Conservation (phyloP, 2,329 filamentous ascomycete species). For the Ciborinia camelliae region DNA sequence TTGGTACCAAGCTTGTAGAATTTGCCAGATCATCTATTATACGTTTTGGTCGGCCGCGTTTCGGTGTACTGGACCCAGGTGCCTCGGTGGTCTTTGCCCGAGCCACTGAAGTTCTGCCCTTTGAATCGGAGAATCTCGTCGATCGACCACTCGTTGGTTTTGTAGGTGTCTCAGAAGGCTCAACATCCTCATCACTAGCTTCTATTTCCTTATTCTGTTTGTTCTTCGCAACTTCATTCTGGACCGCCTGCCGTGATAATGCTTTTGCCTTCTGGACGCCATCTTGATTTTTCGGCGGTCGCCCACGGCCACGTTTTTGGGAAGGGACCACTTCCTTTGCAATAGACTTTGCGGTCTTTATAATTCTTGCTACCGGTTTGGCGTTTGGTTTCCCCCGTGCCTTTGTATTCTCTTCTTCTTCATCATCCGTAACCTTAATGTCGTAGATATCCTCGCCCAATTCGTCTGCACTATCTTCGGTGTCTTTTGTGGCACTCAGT, state of each 20-base stretch:
- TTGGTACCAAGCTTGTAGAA: slow-evolving; percentile 37
- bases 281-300: slow-evolving; percentile 17
- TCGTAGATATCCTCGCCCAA: slow-evolving; percentile 19
- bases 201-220: background rate
- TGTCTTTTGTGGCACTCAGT: slow-evolving; percentile 1
- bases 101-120: background rate
- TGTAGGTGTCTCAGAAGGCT: background rate
- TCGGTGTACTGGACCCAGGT: slow-evolving; percentile 24
- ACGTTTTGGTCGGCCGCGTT: slow-evolving; percentile 24
- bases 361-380: background rate
- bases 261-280: slow-evolving; percentile 18
- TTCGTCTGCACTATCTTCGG: slow-evolving; percentile 11
- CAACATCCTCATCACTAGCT: background rate
- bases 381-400: background rate
- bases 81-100: background rate
- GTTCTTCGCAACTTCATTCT: slow-evolving; percentile 1
- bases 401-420: slow-evolving; percentile 16
- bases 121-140: background rate
- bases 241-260: slow-evolving; percentile 17
- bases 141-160: background rate
- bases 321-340: background rate
- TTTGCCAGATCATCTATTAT: background rate
- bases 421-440: slow-evolving; percentile 20
- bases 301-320: slow-evolving; percentile 8
- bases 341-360: background rate